Evolutionary conservation across 345 rosid species (phyloP), one percentile per base, ranked within the genome.

Genomic region (Eucalyptus marginata): DNA sequence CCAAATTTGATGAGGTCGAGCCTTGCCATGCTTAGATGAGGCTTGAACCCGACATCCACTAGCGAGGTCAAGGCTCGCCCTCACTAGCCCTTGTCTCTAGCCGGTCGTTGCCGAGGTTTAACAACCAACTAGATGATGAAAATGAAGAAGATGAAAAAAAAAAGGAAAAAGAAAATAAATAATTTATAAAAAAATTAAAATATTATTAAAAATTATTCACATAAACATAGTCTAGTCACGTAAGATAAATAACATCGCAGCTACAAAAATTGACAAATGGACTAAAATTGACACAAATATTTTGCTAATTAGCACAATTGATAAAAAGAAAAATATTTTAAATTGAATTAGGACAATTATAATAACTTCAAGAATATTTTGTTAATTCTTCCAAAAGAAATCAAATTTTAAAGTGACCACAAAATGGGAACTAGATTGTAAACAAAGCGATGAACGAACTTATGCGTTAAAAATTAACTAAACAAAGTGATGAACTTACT

Each of bases 161-260:
- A 18, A 49, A 13, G 11, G 47, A 2, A 46, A 46, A 1, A 7
- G 9, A 27, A 27, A 4, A 59, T 18, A 52, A 18, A 18, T 20
- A 52, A 52, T 52, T 52, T 52, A 4, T 3, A 52, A 52, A 44
- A 52, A 52, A 52, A 1, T 50, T 51, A 52, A 52, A 18, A 52
- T 52, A 52, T 52, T 52, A 52, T 1, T 52, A 52, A 52, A 52
- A 52, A 52, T 7, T 8, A 0, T 52, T 52, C 4, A 52, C 5
- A 52, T 20, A 0, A 18, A 0, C 0, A 0, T 52, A 1, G 0
- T 52, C 0, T 52, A 0, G 0, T 52, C 2, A 52, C 1, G 0
- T 52, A 52, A 0, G 10, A 17, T 7, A 17, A 3, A 0, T 7
- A 51, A 1, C 4, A 17, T 52, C 2, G 6, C 1, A 13, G 1